Base-by-base conservation (phyloP, 306 rosid genomes). In the Dryas alaskensis region DNA sequence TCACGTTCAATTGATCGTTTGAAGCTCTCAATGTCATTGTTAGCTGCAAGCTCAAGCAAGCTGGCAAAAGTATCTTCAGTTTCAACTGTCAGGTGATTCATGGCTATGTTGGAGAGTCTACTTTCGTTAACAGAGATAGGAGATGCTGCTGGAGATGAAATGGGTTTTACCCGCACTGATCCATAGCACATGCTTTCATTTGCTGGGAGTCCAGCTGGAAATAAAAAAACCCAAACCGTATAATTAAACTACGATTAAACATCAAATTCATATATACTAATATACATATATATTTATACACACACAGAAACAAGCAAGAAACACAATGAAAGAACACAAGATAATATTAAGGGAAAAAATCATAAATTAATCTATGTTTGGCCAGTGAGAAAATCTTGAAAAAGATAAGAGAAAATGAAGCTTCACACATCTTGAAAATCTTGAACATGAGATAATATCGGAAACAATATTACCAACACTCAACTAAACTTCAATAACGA, bases 11-110 rank as follows among this genome's bases (percentile, higher is more conserved):
- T 66, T 48, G 82, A 79, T 70, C 86, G 79, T 73, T 81, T 84
- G 79, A 93, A 90, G 69, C 88, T 90, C 80, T 87, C 90, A 47
- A 85, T 73, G 47, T 89, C 93, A 65, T 93, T 87, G 76, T 89
- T 93, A 3, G 98, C 97, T 1, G 97, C 90, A 73, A 93, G 92
- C 79, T 93, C 98, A 14, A 93, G 97, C 83, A 93, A 81, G 64
- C 91, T 85, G 19, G 92, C 87, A 72, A 93, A 85, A 73, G 89
- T 69, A 84, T 93, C 98, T 61, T 87, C 96, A 9, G 96, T 90
- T 63, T 89, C 87, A 70, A 87, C 82, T 64, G 92, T 84, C 80
- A 90, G 82, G 84, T 83, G 78, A 84, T 90, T 93, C 98, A 93
- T 93, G 77, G 81, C 73, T 66, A 68, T 7, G 77, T 69, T 74